Conservation (phyloP, 2,329 filamentous ascomycete species). For the Tolypocladium endophyticum region DNA sequence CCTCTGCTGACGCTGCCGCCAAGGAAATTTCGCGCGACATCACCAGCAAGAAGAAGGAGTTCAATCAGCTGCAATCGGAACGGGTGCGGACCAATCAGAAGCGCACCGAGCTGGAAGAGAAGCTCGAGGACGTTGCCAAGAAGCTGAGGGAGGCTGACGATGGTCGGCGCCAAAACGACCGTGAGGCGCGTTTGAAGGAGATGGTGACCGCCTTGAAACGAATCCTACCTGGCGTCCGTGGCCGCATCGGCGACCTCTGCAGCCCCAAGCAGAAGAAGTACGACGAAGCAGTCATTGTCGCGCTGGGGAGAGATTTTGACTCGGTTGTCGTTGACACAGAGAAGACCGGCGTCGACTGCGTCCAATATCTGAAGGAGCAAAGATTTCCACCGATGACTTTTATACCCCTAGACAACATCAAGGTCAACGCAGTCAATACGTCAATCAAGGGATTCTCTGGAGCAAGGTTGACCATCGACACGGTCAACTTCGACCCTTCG, state of each 20-base stretch:
- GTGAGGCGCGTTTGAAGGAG: conserved; percentile 69
- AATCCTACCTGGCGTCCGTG: conserved; percentile 84
- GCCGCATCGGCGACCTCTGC: conserved; percentile 82
- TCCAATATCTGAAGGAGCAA: conserved; percentile 87
- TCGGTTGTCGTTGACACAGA: conserved; percentile 92
- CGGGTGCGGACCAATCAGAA: conserved; percentile 70
- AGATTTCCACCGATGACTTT: conserved; percentile 83
- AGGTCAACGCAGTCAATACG: conserved; percentile 82
- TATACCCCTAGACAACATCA: conserved; percentile 93
- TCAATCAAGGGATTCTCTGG: conserved; percentile 83
- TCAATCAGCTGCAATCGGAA: conserved; percentile 76
- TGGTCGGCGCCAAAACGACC: conserved; percentile 74
- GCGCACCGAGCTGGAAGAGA: conserved; percentile 83
- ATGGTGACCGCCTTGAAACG: conserved; percentile 79
- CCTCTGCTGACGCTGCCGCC: conserved; percentile 48
- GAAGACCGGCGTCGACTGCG: conserved; percentile 87
- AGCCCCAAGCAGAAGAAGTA: conserved; percentile 97
- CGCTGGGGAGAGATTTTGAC: conserved; percentile 87
- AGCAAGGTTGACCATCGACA: conserved; percentile 85
- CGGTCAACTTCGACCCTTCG: conserved; percentile 82
- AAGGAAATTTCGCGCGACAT: conserved; percentile 68
- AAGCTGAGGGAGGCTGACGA: conserved; percentile 81
- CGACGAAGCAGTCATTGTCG: conserved; percentile 83
- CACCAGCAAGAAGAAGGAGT: conserved; percentile 79
- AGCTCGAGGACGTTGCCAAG: conserved; percentile 68